A percentile compares a stretch with the other conserved stretches of the same genome.
Conservation (phyloP, 164 flowering plant genomes). For the Magnolia sinica region DNA sequence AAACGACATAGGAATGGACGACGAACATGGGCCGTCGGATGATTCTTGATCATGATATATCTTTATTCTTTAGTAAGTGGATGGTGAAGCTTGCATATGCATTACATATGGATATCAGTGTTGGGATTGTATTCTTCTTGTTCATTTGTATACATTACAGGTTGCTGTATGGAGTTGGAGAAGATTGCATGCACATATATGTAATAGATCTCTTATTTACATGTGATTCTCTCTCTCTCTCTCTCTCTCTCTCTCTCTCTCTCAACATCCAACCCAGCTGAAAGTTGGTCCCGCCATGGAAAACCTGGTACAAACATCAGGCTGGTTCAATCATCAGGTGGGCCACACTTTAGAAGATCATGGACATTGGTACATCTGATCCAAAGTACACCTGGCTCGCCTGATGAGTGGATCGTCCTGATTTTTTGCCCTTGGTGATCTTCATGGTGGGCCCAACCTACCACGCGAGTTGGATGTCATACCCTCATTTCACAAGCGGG, state of each 20-base stretch:
- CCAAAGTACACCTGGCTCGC: no score
- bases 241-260: constrained; percentile 11
- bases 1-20: background rate
- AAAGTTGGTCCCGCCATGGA: no score
- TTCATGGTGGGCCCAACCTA: no score
- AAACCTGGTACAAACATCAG: no score
- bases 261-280: constrained; percentile 2
- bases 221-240: constrained; percentile 11
- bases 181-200: background rate
- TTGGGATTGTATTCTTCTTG: background rate
- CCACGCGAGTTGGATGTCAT: no score
- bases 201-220: no score
- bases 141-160: background rate
- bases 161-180: background rate
- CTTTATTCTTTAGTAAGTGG: background rate
- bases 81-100: background rate
- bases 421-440: no score
- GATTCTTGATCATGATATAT: constrained; percentile 1
- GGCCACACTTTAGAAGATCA: no score
- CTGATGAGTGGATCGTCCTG: no score
- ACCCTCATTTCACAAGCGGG: no score
- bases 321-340: no score
- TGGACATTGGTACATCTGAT: no score
- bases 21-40: constrained; percentile 22
- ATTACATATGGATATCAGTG: background rate